Evolutionary conservation across 2,329 filamentous ascomycete species (phyloP), one percentile per base, ranked within the genome.

Genomic region (Alternaria infectoria): DNA sequence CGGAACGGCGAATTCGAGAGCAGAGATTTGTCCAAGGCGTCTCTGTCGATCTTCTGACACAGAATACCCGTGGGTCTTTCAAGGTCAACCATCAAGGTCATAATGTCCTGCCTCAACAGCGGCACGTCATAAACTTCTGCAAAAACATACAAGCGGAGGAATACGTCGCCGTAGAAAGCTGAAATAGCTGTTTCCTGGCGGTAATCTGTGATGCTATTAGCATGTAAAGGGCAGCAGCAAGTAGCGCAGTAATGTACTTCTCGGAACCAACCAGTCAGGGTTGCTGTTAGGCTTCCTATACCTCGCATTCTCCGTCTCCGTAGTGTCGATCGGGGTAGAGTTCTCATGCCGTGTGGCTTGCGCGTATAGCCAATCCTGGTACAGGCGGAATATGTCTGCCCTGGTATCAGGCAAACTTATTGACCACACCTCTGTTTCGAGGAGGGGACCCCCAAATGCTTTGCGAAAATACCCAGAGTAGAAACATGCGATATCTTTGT

Each of bases 401-500:
- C 19, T 11, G 11, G 46, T 17, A 17, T 46, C 40, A 28, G 23
- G 40, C 10, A 57, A 15, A 13, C 25, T 17, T 32, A 47, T 45
- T n/a, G 54, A 46, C 21, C 46, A 28, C 36, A 46, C 23, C 43
- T 28, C 54, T 12, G 40, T 57, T 25, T 46, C 40, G 17, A 19
- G 36, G 11, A 45, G 46, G 17, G 8, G 21, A n/a, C 54, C 40
- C 8, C n/a, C 40, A 15, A 57, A 57, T 15, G 54, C 54, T 13
- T 26, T 19, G 28, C 21, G 54, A 26, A 57, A 57, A 30, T 57
- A 57, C 13, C 26, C 21, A 12, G 54, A 57, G 40, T 57, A 21
- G 54, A 26, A 47, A 43, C 54, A 46, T 15, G 46, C 9, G 19
- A 57, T 17, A n/a, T 57, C 54, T 28, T 57, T 57, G 54, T 57